phyloP scores from a whole-genome alignment of 768 basidiomycete genomes.

The Ramaria sp. region DNA sequence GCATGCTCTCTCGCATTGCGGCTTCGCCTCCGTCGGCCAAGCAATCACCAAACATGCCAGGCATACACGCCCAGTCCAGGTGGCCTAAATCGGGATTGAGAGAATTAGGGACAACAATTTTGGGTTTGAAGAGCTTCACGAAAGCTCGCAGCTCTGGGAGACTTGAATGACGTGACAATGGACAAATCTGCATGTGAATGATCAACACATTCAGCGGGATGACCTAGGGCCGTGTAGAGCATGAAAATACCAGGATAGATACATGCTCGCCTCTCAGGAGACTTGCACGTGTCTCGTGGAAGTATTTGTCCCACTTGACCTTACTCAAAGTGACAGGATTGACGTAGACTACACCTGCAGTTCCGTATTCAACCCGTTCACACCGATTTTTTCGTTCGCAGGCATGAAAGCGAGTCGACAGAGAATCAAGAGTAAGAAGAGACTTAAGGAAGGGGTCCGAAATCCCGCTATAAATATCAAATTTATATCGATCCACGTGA shows the following conservation, averaged over 20 bases:
- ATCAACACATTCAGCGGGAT: background rate
- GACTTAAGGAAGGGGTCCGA: conserved; percentile 51
- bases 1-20: conserved; percentile 17
- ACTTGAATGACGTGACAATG: conserved; percentile 78
- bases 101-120: conserved; percentile 71
- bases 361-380: conserved; percentile 37
- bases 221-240: background rate
- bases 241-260: conserved; percentile 42
- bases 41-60: conserved; percentile 53
- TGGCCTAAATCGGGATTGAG: conserved; percentile 37
- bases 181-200: conserved; percentile 47
- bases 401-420: conserved; percentile 77
- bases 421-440: conserved; percentile 50
- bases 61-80: conserved; percentile 67
- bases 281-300: conserved; percentile 30
- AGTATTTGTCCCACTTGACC: conserved; percentile 41
- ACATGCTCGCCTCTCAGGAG: conserved; percentile 36
- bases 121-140: conserved; percentile 73
- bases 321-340: conserved; percentile 72
- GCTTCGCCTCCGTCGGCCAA: conserved; percentile 28
- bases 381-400: conserved; percentile 83
- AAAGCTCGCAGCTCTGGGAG: conserved; percentile 78
- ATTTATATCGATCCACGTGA: conserved; percentile 86
- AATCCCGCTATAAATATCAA: conserved; percentile 45
- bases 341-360: conserved; percentile 54